phyloP scores from a whole-genome alignment of 306 rosid species.

The Vicia sativa region DNA sequence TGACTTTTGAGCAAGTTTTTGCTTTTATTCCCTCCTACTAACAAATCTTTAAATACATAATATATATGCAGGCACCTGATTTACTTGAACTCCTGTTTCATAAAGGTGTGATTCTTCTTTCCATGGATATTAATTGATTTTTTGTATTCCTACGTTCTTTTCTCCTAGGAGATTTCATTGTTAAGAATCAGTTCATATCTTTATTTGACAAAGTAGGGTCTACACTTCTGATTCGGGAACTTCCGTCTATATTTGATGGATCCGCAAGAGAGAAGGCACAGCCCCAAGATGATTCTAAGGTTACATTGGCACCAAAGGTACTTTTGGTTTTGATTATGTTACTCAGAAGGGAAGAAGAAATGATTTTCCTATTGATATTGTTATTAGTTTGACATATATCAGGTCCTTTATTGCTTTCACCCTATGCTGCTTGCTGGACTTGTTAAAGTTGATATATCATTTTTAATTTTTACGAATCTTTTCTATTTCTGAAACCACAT shows the following conservation, averaged over 20 bases:
- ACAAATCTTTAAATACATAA: slow-evolving; percentile 44
- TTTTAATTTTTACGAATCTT: slow-evolving; percentile 27
- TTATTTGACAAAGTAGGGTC: slow-evolving; percentile 60
- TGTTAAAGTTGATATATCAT: slow-evolving; percentile 15
- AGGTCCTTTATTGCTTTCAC: neutral
- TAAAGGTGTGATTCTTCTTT: slow-evolving; percentile 54
- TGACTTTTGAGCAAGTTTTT: slow-evolving; percentile 10
- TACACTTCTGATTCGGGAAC: slow-evolving; percentile 65
- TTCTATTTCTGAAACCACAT: neutral
- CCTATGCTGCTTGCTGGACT: neutral
- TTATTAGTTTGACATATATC: slow-evolving; percentile 16
- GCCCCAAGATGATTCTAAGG: slow-evolving; percentile 77
- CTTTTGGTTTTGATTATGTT: slow-evolving; percentile 37
- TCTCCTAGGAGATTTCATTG: slow-evolving; percentile 15
- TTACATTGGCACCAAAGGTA: slow-evolving; percentile 91
- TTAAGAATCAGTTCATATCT: slow-evolving; percentile 26
- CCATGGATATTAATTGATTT: neutral
- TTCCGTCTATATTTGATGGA: slow-evolving; percentile 88
- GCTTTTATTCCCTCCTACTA: slow-evolving; percentile 26
- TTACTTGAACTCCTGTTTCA: slow-evolving; percentile 74
- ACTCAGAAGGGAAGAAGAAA: slow-evolving; percentile 19
- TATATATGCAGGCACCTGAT: slow-evolving; percentile 78
- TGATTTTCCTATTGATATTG: slow-evolving; percentile 10
- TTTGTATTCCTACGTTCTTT: slow-evolving; percentile 30
- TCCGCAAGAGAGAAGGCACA: slow-evolving; percentile 67